Base-by-base conservation (phyloP, 352 stramenopile genomes). In the Pythium pectinolyticum region DNA sequence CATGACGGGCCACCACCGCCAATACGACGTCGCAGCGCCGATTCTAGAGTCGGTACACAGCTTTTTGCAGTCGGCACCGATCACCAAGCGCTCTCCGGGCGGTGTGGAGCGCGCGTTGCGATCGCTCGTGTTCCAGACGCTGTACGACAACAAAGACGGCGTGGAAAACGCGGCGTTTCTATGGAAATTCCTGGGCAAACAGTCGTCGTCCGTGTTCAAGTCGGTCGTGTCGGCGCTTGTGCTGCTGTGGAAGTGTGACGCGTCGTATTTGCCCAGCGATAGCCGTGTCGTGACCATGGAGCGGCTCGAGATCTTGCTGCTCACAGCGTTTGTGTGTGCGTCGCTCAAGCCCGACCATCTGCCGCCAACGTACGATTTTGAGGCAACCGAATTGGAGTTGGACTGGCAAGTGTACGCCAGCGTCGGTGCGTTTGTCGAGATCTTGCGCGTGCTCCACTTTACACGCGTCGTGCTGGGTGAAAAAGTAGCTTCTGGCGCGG, bases 171-270 rank as follows among this genome's bases (percentile, higher is more conserved):
- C 61, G 3, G 58, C 51, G 6, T 65, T 79, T 25, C 53, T 82
- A 22, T 75, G 45, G 57, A 75, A 75, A 12, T 79, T 83, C 32
- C 45, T 71, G 5, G 66, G 72, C 46, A 80, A 75, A 30, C 69
- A 75, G 51, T 73, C 60, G 51, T 73, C 60, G 2, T 25, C 75
- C 15, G 63, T 72, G 27, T 62, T 80, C 43, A 85, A 80, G 52
- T 86, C 62, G 9, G 67, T 87, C n/a, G 73, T 82, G 54, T 84
- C 82, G 30, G 66, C 81, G 12, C 46, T 92, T 27, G 50, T 89
- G 10, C 35, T 82, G 45, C 57, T 92, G 15, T 78, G 64, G 69
- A 86, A 84, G 50, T 78, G 66, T 59, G 79, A 89, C 35, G 41
- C 58, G 10, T 55, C 48, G 3, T 76, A 84, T 51, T 24, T 88